Percentiles rank a stretch among this genome's conserved stretches.
phyloP scores from a whole-genome alignment of 768 basidiomycete species.

The Tephrocybe sp. region DNA sequence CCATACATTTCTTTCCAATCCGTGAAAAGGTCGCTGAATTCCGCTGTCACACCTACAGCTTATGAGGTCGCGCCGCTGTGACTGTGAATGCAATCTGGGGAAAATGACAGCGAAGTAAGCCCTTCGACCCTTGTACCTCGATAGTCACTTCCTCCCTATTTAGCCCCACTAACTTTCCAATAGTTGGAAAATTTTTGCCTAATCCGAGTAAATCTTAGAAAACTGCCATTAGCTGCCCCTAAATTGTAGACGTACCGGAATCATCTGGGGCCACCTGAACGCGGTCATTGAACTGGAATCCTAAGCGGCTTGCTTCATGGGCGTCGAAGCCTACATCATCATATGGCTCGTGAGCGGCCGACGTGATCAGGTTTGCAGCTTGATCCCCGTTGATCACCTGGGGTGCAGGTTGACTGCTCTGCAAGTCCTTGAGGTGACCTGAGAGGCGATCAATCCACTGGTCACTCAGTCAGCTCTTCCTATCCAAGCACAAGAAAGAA shows the following conservation, averaged over 20 bases:
- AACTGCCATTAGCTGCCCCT: too few species aligned
- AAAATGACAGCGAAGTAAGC: slow-evolving; percentile 49
- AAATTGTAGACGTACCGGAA: slow-evolving; percentile 31
- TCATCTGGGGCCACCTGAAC: slow-evolving; percentile 48
- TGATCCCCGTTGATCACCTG: slow-evolving; percentile 33
- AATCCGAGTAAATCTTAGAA: background rate
- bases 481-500: background rate
- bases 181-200: slow-evolving; percentile 42
- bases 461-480: background rate
- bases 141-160: slow-evolving; percentile 48
- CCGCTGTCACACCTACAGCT: slow-evolving; percentile 10
- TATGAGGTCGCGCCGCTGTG: slow-evolving; percentile 12
- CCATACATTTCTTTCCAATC: background rate
- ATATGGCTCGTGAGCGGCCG: slow-evolving; percentile 35
- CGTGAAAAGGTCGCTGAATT: too few species aligned
- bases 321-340: slow-evolving; percentile 43
- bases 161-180: slow-evolving; percentile 49
- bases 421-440: slow-evolving; percentile 28
- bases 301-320: slow-evolving; percentile 40
- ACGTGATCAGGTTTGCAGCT: slow-evolving; percentile 41
- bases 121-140: slow-evolving; percentile 40
- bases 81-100: slow-evolving; percentile 43
- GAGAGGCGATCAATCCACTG: slow-evolving; percentile 50
- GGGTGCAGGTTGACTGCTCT: slow-evolving; percentile 23
- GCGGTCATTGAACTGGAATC: slow-evolving; percentile 32